phyloP scores from a whole-genome alignment of 1,284 basidiomycete species.

The Salmacisia buchloeana region DNA sequence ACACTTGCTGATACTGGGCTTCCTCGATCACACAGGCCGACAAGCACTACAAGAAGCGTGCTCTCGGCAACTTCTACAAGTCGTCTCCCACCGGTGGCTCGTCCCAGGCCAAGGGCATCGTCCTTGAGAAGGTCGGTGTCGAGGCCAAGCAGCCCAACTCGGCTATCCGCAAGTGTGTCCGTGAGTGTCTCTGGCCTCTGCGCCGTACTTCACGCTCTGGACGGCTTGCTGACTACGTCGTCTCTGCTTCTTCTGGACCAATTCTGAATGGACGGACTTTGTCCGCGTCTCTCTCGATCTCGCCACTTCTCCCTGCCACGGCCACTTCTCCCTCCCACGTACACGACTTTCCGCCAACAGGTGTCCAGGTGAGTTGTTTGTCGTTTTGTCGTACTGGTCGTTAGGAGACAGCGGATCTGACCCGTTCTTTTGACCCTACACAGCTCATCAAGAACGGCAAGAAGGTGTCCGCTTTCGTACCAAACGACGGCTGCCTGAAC shows the following conservation, averaged over 20 bases:
- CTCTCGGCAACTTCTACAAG: constrained; percentile 99
- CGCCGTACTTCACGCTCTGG: too few relatives aligned
- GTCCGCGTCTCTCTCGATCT: too few relatives aligned
- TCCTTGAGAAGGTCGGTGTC: constrained; percentile 90
- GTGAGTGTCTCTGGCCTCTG: constrained; percentile 70
- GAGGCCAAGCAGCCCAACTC: constrained; percentile 98
- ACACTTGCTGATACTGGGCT: background rate
- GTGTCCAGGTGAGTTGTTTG: too few relatives aligned
- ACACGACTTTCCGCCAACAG: too few relatives aligned
- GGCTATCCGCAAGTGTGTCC: constrained; percentile 99
- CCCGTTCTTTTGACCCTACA: too few relatives aligned
- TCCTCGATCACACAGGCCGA: constrained; percentile 66
- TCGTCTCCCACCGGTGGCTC: constrained; percentile 99
- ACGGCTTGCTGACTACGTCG: too few relatives aligned
- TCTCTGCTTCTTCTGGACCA: too few relatives aligned
- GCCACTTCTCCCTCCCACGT: too few relatives aligned
- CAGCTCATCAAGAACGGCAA: constrained; percentile 99
- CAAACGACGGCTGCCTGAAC: constrained; percentile 97
- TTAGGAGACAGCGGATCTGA: too few relatives aligned
- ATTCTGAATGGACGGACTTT: too few relatives aligned
- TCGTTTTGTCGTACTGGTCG: too few relatives aligned
- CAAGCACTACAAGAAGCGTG: constrained; percentile 98
- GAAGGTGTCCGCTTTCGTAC: constrained; percentile 59
- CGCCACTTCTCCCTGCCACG: too few relatives aligned
- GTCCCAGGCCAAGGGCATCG: constrained; percentile 99